Base-by-base conservation (phyloP, 192 early-diverging fungal genomes). In the Helicostylum pulchrum region DNA sequence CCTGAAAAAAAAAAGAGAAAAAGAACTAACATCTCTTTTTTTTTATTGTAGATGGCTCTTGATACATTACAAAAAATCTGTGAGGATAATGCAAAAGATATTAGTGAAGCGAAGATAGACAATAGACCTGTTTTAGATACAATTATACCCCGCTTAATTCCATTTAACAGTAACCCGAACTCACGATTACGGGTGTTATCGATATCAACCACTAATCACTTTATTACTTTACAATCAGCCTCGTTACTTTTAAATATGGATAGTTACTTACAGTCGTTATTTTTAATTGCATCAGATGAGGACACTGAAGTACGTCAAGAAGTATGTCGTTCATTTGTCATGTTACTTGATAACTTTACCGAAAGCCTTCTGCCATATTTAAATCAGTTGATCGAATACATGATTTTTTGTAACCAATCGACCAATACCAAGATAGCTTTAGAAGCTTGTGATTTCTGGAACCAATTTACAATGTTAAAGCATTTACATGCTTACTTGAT, bases 361-460 rank as follows among this genome's bases (percentile, higher is more conserved):
- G 89, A 96, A 54, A 88, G 87, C 70, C 78, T 98, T 19, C 73
- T 88, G 66, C 90, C 92, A 10, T 88, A 93, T 71, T 80, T 98
- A 57, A 80, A 83, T 54, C 87, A 87, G 62, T 84, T 98, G 19
- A 87, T 97, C 46, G 84, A 90, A 69, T 99, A 96, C 78, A 98
- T 99, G 91, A 82, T 99, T 12, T 88, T 85, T 71, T 93, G 88
- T 61, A 96, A 90, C 20, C 86, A 92, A 82, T 86, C 92, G 71
- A 73, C 79, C 21, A 88, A 96, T 58, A 86, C 93, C 21, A 75
- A 85, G 32, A 87, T 98, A 36, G 96, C 94, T 30, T 80, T 97
- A 63, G 98, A 98, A 80, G 96, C 96, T 11, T 94, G 94, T 76
- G 96, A 98, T 78, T 99, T 99, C 76, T 99, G 96, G 96, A 75